Percentiles rank a stretch among this genome's conserved stretches.
phyloP scores from a whole-genome alignment of 768 basidiomycete genomes.

The Cyathus striatus region DNA sequence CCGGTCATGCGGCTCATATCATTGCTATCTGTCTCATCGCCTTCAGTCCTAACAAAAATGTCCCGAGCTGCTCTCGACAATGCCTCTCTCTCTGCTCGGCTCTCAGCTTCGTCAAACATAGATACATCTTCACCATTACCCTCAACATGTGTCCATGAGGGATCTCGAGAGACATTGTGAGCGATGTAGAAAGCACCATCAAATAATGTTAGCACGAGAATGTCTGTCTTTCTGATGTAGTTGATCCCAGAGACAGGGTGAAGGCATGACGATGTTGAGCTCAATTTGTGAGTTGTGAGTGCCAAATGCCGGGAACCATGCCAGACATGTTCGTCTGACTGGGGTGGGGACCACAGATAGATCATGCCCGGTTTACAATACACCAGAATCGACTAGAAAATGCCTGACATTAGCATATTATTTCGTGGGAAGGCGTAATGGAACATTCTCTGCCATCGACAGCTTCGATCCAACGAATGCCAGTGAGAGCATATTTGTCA shows the following conservation, averaged over 20 bases:
- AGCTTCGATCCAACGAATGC: conserved; percentile 51
- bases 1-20: conserved; percentile 63
- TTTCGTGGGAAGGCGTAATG: conserved; percentile 3
- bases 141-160: conserved; percentile 23
- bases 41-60: conserved; percentile 45
- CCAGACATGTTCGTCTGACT: conserved; percentile 26
- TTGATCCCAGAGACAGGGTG: conserved; percentile 55
- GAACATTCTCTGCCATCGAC: conserved; percentile 31
- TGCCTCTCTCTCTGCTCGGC: conserved; percentile 26
- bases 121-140: neutral
- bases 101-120: conserved; percentile 5
- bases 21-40: conserved; percentile 27
- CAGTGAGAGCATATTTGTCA: conserved; percentile 42
- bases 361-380: conserved; percentile 59
- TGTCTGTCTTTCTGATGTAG: conserved; percentile 46
- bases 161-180: conserved; percentile 42
- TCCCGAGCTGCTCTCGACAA: conserved; percentile 48
- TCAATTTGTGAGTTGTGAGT: conserved; percentile 43
- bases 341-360: conserved; percentile 45
- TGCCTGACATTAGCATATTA: neutral
- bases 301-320: conserved; percentile 40
- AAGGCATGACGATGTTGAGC: conserved; percentile 54
- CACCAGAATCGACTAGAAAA: conserved; percentile 47
- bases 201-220: conserved; percentile 51
- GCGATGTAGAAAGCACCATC: conserved; percentile 72